phyloP scores from a whole-genome alignment of 305 asterid genomes.

The Caryopteris hybrid region DNA sequence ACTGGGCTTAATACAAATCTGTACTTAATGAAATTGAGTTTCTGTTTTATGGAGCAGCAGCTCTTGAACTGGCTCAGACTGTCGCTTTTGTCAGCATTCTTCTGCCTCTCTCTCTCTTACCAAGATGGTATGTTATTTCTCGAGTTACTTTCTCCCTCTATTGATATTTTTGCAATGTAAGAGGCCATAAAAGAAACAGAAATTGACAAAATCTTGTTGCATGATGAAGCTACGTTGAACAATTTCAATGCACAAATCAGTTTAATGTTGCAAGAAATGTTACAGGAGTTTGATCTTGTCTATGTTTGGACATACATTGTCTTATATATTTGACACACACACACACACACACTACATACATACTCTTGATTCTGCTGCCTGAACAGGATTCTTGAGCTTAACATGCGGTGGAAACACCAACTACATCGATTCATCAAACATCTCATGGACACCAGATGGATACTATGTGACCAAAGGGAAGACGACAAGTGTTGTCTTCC shows the following conservation, averaged over 20 bases:
- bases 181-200: neutral
- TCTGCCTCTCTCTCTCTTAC: slow-evolving; percentile 29
- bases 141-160: neutral
- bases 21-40: neutral
- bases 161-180: neutral
- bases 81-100: slow-evolving; percentile 30
- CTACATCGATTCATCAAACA: slow-evolving; percentile 62
- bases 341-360: too few species aligned
- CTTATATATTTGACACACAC: neutral
- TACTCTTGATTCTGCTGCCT: neutral
- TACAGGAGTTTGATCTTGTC: neutral
- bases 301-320: neutral
- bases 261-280: too few species aligned
- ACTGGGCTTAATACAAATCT: slow-evolving; percentile 1
- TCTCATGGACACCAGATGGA: slow-evolving; percentile 76
- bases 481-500: slow-evolving; percentile 41
- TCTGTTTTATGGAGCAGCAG: slow-evolving; percentile 44
- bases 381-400: slow-evolving; percentile 81
- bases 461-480: slow-evolving; percentile 48
- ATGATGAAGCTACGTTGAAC: too few species aligned
- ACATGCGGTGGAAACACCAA: slow-evolving; percentile 66
- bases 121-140: slow-evolving; percentile 58
- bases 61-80: slow-evolving; percentile 29
- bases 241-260: too few species aligned
- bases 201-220: too few species aligned